Percentiles rank a stretch among this genome's conserved stretches.
Conservation (phyloP, 2,329 filamentous ascomycete genomes). For the Xylaria sp. region DNA sequence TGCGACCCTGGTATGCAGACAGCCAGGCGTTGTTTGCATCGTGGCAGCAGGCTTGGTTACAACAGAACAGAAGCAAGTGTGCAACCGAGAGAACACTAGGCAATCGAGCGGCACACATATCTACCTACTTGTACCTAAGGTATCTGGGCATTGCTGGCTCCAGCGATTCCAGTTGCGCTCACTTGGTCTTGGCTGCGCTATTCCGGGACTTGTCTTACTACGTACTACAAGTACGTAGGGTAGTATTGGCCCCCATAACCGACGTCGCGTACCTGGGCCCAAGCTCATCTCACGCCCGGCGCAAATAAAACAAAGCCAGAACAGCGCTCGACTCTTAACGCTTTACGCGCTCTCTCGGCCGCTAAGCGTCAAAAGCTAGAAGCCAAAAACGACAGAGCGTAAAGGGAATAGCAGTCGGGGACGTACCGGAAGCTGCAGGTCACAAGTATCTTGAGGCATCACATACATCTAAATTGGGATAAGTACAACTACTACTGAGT, state of each 20-base stretch:
- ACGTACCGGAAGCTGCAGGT: background rate
- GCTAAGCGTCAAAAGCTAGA: background rate
- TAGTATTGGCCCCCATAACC: background rate
- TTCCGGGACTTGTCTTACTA: slow-evolving; percentile 1
- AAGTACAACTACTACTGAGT: too few relatives aligned
- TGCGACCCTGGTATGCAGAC: slow-evolving; percentile 16
- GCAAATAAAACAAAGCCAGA: background rate
- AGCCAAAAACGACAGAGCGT: slow-evolving; percentile 2
- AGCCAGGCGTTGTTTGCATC: background rate
- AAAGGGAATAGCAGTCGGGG: background rate
- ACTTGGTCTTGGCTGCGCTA: slow-evolving; percentile 2
- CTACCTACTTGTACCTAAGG: too few relatives aligned
- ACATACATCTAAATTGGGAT: background rate
- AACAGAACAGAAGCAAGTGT: slow-evolving; percentile 12
- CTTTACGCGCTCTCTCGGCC: too few relatives aligned
- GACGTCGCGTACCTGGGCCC: background rate
- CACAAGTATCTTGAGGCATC: background rate
- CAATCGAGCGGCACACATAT: background rate
- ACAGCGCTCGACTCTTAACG: background rate
- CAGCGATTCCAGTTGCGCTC: slow-evolving; percentile 1
- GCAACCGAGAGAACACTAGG: slow-evolving; percentile 1
- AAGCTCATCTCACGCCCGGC: background rate
- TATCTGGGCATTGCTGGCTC: slow-evolving; percentile 1
- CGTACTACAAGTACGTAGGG: too few relatives aligned
- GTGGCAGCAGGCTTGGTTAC: slow-evolving; percentile 12